phyloP scores from a whole-genome alignment of 306 rosid species.

The Glycyrrhiza uralensis region DNA sequence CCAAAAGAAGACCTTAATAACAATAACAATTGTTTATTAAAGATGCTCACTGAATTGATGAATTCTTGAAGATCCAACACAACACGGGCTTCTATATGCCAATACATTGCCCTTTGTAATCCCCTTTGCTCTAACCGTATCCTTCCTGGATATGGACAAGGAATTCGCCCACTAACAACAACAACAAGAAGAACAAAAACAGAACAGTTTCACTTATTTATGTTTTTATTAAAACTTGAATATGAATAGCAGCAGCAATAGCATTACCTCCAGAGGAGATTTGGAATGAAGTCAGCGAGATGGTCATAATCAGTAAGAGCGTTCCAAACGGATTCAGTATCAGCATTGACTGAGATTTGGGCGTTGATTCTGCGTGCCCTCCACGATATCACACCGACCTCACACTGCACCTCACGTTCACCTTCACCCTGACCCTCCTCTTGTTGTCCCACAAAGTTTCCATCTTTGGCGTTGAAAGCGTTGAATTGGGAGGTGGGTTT shows the following conservation, averaged over 20 bases:
- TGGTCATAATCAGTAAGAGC: conserved; percentile 87
- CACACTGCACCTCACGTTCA: conserved; percentile 56
- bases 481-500: conserved; percentile 29
- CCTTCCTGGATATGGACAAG: conserved; percentile 81
- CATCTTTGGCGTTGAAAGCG: not conserved
- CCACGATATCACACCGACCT: conserved; percentile 79
- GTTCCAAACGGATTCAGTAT: conserved; percentile 67
- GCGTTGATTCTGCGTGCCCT: conserved; percentile 71
- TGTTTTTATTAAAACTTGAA: not conserved
- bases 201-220: not conserved
- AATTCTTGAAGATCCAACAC: conserved; percentile 85
- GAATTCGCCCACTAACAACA: conserved; percentile 56
- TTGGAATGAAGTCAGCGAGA: conserved; percentile 79
- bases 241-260: not conserved
- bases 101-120: conserved; percentile 77
- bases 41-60: conserved; percentile 49
- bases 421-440: not conserved
- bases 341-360: conserved; percentile 49
- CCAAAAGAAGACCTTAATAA: no score
- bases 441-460: not conserved
- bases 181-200: not conserved
- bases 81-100: conserved; percentile 95
- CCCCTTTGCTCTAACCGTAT: conserved; percentile 93
- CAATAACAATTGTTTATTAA: not conserved
- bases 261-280: conserved; percentile 69